Base-by-base conservation (phyloP, 495 filamentous ascomycete species). In the Chaetomium cochliodes region DNA sequence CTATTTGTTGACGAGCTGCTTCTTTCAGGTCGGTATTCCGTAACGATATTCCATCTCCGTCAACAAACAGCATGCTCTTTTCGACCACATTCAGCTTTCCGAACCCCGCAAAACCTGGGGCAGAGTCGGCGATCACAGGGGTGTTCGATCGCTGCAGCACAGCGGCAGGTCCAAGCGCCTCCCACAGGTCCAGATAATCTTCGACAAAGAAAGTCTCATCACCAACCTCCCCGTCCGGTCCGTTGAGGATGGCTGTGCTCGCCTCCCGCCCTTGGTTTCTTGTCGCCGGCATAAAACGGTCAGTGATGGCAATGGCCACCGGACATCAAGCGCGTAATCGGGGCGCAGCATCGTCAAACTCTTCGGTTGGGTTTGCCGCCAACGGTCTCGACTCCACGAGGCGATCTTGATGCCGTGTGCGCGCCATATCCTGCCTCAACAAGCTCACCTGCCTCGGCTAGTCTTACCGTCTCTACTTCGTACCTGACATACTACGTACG, bases 331-430 rank as follows among this genome's bases (percentile, higher is more conserved):
- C 50, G 60, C 60, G 60, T 44, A 46, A 22, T 49, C 18, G 61
- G 18, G 61, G 61, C 61, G 61, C 52, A 63, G 61, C 61, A 56
- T 44, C 18, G 18, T 49, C 28, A 37, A 50, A 47, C 25, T 42
- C 18, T 39, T 49, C 60, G 25, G 41, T 5, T 44, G 42, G 25
- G 11, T 49, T 56, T 63, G 61, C 61, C 41, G 61, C 59, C 49
- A 23, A 30, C 46, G 20, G 26, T 37, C 26, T 60, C 58, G 28
- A 51, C 22, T 44, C 33, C 22, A 33, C 12, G 57, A 63, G 51
- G 28, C 42, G 57, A 49, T 59, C 42, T 49, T 42, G 42, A 30
- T 22, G 42, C 41, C 42, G 42, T 16, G 57, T 22, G 42, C 33
- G 33, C 33, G 33, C 33, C 33, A 37, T 37, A 37, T 37, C 33